Percentiles rank a stretch among this genome's conserved stretches.
Conservation (phyloP, 768 basidiomycete species). For the Strobilomyces confusus region DNA sequence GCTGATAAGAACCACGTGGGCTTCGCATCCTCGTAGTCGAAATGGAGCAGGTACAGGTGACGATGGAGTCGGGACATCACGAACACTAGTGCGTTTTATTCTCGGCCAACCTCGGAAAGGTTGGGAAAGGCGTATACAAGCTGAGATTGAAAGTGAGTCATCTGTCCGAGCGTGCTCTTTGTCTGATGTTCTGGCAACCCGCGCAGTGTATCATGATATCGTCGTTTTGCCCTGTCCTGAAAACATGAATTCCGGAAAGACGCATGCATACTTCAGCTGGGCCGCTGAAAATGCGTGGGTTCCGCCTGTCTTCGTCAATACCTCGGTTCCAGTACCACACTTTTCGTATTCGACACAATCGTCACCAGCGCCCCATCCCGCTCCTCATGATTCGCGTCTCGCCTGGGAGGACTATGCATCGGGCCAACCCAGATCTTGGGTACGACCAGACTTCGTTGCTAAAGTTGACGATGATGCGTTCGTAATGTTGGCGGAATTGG, state of each 20-base stretch:
- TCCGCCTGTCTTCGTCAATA: conserved; percentile 63
- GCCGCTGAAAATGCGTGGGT: conserved; percentile 89
- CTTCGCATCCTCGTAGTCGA: conserved; percentile 74
- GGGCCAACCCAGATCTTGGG: conserved; percentile 56
- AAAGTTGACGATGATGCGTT: conserved; percentile 97
- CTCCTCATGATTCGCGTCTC: conserved; percentile 65
- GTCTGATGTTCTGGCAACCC: background rate
- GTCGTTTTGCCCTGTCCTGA: conserved; percentile 79
- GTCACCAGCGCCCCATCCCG: conserved; percentile 52
- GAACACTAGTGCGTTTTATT: conserved; percentile 85
- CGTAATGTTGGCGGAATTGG: conserved; percentile 91
- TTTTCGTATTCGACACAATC: conserved; percentile 69
- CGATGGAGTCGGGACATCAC: conserved; percentile 68
- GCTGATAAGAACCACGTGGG: conserved; percentile 86
- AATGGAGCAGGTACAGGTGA: conserved; percentile 69
- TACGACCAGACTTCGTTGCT: conserved; percentile 85
- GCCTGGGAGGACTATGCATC: conserved; percentile 49
- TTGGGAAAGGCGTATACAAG: conserved; percentile 72
- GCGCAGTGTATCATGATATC: conserved; percentile 80
- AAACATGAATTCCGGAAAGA: conserved; percentile 97
- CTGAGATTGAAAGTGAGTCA: conserved; percentile 87
- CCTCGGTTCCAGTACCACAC: conserved; percentile 37
- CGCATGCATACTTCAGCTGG: conserved; percentile 90
- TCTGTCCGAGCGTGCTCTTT: background rate
- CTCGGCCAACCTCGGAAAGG: conserved; percentile 78